phyloP scores from a whole-genome alignment of 2,329 filamentous ascomycete species.

The Aspergillus transmontanensis region DNA sequence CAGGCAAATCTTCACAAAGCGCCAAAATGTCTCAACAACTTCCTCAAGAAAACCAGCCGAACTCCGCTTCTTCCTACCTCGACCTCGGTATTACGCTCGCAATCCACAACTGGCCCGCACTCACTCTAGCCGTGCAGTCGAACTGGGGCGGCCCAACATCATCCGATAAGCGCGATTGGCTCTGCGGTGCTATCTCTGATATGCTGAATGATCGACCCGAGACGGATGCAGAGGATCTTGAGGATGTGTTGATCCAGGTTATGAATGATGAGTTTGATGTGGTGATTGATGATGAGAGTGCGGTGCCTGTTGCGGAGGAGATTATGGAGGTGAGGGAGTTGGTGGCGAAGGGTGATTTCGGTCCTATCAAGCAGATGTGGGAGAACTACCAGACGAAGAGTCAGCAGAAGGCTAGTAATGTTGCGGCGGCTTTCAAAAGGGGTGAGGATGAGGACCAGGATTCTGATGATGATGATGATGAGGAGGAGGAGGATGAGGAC shows the following conservation, averaged over 20 bases:
- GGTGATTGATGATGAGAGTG: constrained; percentile 86
- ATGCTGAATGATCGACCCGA: constrained; percentile 66
- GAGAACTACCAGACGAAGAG: constrained; percentile 42
- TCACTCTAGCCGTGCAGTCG: constrained; percentile 83
- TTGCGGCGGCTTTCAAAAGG: constrained; percentile 36
- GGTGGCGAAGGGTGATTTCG: constrained; percentile 66
- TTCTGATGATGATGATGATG: constrained; percentile 51
- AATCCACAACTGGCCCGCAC: constrained; percentile 84
- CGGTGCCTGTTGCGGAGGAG: constrained; percentile 69
- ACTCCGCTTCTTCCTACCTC: constrained; percentile 67
- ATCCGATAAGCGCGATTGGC: constrained; percentile 91
- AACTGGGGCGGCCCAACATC: constrained; percentile 85
- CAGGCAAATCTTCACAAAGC: background rate
- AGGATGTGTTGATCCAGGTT: constrained; percentile 81
- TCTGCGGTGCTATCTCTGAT: constrained; percentile 83
- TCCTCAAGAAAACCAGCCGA: constrained; percentile 15
- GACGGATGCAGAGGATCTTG: constrained; percentile 76
- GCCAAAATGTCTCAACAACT: constrained; percentile 6
- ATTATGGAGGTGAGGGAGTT: constrained; percentile 70
- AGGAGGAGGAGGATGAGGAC: constrained; percentile 62
- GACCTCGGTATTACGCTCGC: constrained; percentile 85
- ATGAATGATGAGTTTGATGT: constrained; percentile 97
- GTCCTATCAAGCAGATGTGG: constrained; percentile 66
- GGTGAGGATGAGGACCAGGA: constrained; percentile 58
- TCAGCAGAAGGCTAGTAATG: constrained; percentile 34